Percentiles rank a stretch among this genome's conserved stretches.
Evolutionary conservation across 2,329 filamentous ascomycete species (phyloP).

Genomic region (Colletotrichum simmondsii): DNA sequence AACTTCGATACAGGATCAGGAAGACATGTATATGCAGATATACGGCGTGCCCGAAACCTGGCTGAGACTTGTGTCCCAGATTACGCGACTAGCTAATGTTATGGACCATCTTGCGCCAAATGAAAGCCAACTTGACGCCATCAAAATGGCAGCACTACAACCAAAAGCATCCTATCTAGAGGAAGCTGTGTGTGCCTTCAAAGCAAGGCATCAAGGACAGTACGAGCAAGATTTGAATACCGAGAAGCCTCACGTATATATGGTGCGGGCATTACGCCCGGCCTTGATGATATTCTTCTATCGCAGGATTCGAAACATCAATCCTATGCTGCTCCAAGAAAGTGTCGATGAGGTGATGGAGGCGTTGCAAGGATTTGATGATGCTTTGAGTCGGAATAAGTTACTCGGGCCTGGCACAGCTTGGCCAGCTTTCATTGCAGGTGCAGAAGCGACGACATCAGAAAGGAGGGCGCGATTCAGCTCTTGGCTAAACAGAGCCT

Average conservation of each 20-base stretch:
- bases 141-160: neutral
- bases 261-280: neutral
- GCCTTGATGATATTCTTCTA: constrained; percentile 14
- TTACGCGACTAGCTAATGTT: constrained; percentile 3
- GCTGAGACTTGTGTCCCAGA: neutral
- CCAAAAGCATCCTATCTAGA: neutral
- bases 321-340: neutral
- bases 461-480: neutral
- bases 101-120: constrained; percentile 1
- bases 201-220: neutral
- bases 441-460: neutral
- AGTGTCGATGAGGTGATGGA: constrained; percentile 10
- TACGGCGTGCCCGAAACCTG: constrained; percentile 4
- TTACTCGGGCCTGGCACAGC: neutral
- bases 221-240: neutral
- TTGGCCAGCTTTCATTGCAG: constrained; percentile 9
- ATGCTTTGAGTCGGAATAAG: neutral
- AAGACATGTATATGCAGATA: constrained; percentile 8
- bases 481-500: neutral
- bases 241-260: neutral
- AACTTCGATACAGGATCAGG: neutral
- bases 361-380: neutral
- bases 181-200: neutral
- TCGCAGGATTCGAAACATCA: neutral
- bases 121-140: neutral